Evolutionary conservation across 2,329 filamentous ascomycete genomes (phyloP).

Genomic region (Aureobasidium sp.): DNA sequence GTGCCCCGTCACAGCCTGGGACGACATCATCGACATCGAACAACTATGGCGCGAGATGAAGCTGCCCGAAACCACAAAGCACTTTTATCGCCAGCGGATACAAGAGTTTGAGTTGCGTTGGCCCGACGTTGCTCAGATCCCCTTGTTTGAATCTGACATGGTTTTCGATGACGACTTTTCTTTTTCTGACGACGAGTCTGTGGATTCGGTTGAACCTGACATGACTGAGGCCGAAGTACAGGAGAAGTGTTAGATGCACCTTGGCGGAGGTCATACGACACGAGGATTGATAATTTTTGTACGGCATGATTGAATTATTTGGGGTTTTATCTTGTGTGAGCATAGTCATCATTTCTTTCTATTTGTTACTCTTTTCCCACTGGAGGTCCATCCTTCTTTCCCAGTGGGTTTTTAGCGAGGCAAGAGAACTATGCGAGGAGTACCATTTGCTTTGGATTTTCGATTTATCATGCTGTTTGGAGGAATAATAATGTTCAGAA

Average conservation of each 20-base stretch:
- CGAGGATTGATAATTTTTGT: background rate
- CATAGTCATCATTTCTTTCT: background rate
- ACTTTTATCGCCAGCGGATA: conserved; percentile 16
- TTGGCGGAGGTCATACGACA: background rate
- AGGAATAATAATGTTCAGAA: too few species aligned
- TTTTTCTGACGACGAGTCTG: conserved; percentile 3
- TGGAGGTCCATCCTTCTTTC: background rate
- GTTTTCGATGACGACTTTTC: background rate
- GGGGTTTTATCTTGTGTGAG: background rate
- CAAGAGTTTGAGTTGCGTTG: conserved; percentile 3
- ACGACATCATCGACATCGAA: conserved; percentile 18
- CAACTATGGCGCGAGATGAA: conserved; percentile 22
- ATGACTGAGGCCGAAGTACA: conserved; percentile 1
- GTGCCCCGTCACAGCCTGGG: conserved; percentile 18
- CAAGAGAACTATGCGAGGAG: too few species aligned
- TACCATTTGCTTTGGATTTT: too few species aligned
- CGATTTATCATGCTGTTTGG: too few species aligned
- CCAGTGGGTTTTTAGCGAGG: conserved; percentile 6
- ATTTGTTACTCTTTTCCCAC: conserved; percentile 11
- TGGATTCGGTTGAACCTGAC: background rate
- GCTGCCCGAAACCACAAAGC: conserved; percentile 17
- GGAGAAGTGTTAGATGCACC: conserved; percentile 1
- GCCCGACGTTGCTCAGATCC: background rate
- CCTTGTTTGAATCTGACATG: conserved; percentile 5
- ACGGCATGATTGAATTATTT: background rate